Conservation (phyloP, 2,329 filamentous ascomycete genomes). For the Sporothrix protearum region DNA sequence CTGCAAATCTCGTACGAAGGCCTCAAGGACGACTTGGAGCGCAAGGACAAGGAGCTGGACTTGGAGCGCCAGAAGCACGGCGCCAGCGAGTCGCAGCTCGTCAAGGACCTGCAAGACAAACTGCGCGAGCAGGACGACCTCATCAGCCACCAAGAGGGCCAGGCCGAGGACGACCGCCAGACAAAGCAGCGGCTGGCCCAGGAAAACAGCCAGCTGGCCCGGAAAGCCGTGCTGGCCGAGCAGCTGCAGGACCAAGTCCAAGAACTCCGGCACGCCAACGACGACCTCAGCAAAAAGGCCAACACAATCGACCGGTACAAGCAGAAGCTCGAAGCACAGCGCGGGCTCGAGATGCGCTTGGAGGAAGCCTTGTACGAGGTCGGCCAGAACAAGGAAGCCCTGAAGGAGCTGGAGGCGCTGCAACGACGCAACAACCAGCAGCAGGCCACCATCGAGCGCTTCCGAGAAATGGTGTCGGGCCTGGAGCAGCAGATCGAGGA, state of each 20-base stretch:
- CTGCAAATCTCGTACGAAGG: slow-evolving; percentile 62
- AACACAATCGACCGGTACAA: slow-evolving; percentile 61
- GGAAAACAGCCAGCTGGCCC: slow-evolving; percentile 48
- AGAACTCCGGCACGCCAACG: slow-evolving; percentile 56
- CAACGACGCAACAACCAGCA: slow-evolving; percentile 34
- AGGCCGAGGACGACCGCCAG: slow-evolving; percentile 53
- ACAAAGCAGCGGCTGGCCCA: slow-evolving; percentile 46
- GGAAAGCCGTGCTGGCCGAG: slow-evolving; percentile 48
- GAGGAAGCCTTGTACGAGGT: slow-evolving; percentile 54
- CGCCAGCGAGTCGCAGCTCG: slow-evolving; percentile 49
- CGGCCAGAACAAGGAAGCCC: slow-evolving; percentile 50
- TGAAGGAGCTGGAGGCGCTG: slow-evolving; percentile 37
- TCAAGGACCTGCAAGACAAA: slow-evolving; percentile 53
- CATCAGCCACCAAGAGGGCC: slow-evolving; percentile 66
- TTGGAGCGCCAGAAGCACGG: slow-evolving; percentile 53
- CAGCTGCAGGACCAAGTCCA: slow-evolving; percentile 57
- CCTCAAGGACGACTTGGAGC: slow-evolving; percentile 59
- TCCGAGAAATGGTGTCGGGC: slow-evolving; percentile 32
- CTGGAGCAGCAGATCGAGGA: slow-evolving; percentile 40
- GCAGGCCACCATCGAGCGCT: slow-evolving; percentile 31
- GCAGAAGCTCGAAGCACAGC: slow-evolving; percentile 59
- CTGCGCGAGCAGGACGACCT: slow-evolving; percentile 66
- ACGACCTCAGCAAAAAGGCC: slow-evolving; percentile 58
- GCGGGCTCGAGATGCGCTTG: slow-evolving; percentile 54
- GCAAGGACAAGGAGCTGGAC: slow-evolving; percentile 53